Evolutionary conservation across 345 rosid species (phyloP).

Genomic region (Sisymbrium altissimum): DNA sequence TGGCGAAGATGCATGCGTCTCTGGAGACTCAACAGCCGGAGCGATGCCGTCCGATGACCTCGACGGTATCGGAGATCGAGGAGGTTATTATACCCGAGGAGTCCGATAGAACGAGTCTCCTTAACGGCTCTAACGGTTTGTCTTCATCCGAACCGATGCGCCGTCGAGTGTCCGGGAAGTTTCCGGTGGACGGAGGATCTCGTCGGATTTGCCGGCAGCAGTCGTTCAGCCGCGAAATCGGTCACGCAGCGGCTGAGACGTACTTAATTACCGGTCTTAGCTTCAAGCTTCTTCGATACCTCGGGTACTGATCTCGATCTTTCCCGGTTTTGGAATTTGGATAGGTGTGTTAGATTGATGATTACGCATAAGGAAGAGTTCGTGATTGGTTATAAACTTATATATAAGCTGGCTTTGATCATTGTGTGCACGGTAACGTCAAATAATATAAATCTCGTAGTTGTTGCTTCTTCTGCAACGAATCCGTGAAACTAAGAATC

Average conservation of each 20-base stretch:
- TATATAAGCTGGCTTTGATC: background rate
- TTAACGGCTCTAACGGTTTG: conserved; percentile 4
- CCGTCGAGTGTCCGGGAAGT: conserved; percentile 35
- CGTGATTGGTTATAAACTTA: background rate
- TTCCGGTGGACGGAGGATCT: conserved; percentile 16
- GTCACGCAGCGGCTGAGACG: conserved; percentile 81
- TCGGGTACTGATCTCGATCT: conserved; percentile 54
- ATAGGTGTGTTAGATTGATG: background rate
- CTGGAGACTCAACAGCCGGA: conserved; percentile 13
- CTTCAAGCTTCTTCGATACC: conserved; percentile 70
- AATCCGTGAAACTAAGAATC: background rate
- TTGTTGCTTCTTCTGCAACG: background rate
- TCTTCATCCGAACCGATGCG: conserved; percentile 26
- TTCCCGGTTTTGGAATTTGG: background rate
- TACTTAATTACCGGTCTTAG: conserved; percentile 61
- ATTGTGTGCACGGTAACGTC: background rate
- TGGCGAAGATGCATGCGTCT: conserved; percentile 13
- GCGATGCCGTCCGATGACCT: conserved; percentile 18
- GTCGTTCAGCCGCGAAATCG: conserved; percentile 53
- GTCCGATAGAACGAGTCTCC: background rate
- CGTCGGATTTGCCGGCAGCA: conserved; percentile 41
- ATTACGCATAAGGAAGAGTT: background rate
- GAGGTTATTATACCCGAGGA: conserved; percentile 16
- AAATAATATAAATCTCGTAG: background rate
- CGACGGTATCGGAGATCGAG: conserved; percentile 32